Conservation (phyloP, 345 rosid species). For the Lumnitzera racemosa region DNA sequence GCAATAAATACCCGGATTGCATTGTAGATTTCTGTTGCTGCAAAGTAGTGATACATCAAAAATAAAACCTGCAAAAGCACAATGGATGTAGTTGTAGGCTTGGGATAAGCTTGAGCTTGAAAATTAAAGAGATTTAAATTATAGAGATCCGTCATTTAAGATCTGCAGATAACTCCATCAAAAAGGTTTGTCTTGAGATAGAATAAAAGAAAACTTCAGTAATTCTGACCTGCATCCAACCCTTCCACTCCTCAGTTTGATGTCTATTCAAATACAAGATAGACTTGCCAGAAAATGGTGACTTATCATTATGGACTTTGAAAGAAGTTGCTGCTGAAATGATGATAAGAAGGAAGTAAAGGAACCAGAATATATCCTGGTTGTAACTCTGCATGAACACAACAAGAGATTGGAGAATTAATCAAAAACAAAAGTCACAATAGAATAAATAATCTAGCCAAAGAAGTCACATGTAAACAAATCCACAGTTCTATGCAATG, state of each 20-base stretch:
- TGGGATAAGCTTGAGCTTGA: too few relatives aligned
- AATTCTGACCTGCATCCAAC: constrained; percentile 94
- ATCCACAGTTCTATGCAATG: too few relatives aligned
- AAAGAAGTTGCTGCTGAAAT: constrained; percentile 91
- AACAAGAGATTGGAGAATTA: constrained; percentile 12
- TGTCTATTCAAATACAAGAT: constrained; percentile 93
- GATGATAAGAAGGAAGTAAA: constrained; percentile 90
- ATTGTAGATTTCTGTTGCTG: constrained; percentile 88
- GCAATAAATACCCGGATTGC: constrained; percentile 94
- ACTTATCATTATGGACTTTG: constrained; percentile 78
- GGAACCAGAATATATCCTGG: constrained; percentile 86
- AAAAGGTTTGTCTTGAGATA: constrained; percentile 5
- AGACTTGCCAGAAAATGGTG: constrained; percentile 80
- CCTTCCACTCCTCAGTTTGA: constrained; percentile 99
- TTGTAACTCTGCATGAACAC: constrained; percentile 63
- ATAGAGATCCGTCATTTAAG: too few relatives aligned
- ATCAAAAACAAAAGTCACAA: constrained; percentile 7
- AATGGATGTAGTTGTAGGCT: too few relatives aligned
- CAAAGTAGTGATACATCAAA: constrained; percentile 99
- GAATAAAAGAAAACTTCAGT: constrained; percentile 5
- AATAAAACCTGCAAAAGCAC: constrained; percentile 67
- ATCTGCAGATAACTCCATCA: not conserved
- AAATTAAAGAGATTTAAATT: too few relatives aligned
- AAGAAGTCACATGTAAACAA: not conserved
- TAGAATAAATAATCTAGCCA: not conserved